Conservation (phyloP, 306 rosid species). For the Sicyos edulis region DNA sequence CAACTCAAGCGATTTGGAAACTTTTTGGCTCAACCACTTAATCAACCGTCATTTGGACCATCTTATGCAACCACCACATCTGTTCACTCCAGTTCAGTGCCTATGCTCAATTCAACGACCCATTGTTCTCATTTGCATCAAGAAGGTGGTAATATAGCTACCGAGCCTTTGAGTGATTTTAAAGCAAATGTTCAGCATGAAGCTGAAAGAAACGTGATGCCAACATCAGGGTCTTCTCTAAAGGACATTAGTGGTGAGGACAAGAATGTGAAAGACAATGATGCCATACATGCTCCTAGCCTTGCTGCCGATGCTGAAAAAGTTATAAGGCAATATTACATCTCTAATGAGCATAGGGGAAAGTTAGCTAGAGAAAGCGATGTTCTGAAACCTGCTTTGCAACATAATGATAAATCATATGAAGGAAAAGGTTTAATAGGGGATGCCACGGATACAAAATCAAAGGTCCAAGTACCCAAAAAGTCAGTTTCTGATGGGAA, state of each 20-base stretch:
- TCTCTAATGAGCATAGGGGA: conserved; percentile 40
- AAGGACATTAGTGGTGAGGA: conserved; percentile 35
- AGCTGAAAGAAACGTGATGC: conserved; percentile 30
- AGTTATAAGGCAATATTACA: conserved; percentile 33
- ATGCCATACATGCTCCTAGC: conserved; percentile 28
- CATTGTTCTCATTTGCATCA: conserved; percentile 40
- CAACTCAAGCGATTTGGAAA: conserved; percentile 59
- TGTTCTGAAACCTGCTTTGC: conserved; percentile 29
- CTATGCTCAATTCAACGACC: conserved; percentile 64
- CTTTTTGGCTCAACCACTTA: conserved; percentile 67
- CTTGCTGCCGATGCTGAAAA: conserved; percentile 31
- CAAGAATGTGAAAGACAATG: conserved; percentile 32
- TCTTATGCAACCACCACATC: conserved; percentile 81
- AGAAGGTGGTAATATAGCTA: conserved; percentile 32
- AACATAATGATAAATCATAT: conserved; percentile 31
- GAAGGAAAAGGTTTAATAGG: conserved; percentile 34
- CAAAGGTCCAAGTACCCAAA: conserved; percentile 38
- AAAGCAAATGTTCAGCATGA: conserved; percentile 31
- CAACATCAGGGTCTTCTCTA: conserved; percentile 27
- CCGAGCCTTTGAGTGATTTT: conserved; percentile 37
- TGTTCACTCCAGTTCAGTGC: conserved; percentile 77
- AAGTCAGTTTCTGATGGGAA: conserved; percentile 40
- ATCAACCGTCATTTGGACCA: conserved; percentile 74
- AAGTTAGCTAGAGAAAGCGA: conserved; percentile 33
- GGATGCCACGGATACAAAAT: conserved; percentile 34